phyloP scores from a whole-genome alignment of 208 protist genomes.

The Leishmania guyanensis region DNA sequence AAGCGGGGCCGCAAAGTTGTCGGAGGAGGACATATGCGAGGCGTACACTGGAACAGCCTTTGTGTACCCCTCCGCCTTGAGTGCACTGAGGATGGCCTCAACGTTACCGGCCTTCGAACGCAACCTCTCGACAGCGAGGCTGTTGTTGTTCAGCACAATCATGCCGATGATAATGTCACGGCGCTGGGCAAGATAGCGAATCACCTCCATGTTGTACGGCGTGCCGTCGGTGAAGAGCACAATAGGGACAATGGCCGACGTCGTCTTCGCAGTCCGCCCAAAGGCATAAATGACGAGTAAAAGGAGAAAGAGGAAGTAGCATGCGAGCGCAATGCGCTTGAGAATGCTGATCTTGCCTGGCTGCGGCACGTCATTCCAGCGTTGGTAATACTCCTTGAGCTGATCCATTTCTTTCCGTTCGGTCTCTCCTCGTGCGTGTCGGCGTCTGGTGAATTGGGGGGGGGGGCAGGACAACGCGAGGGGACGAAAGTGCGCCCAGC shows the following conservation, averaged over 20 bases:
- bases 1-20: constrained; percentile 37
- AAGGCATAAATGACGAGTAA: constrained; percentile 79
- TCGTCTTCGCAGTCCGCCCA: constrained; percentile 54
- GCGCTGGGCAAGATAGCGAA: constrained; percentile 72
- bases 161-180: constrained; percentile 58
- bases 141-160: constrained; percentile 57
- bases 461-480: background rate
- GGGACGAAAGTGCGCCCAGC: no score
- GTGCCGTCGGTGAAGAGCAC: constrained; percentile 78
- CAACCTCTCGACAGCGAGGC: constrained; percentile 34
- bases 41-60: constrained; percentile 53
- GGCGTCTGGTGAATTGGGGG: background rate
- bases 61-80: constrained; percentile 47
- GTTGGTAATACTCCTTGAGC: constrained; percentile 36
- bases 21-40: constrained; percentile 34
- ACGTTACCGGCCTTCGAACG: constrained; percentile 26
- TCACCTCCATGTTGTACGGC: constrained; percentile 51
- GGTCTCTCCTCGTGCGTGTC: background rate
- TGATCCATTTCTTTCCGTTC: constrained; percentile 39
- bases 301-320: constrained; percentile 65
- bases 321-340: constrained; percentile 50
- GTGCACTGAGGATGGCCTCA: constrained; percentile 32
- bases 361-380: constrained; percentile 60
- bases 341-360: constrained; percentile 71
- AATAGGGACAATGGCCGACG: constrained; percentile 20